Evolutionary conservation across 225 moss, liverwort and hornwort genomes (phyloP), one percentile per base, ranked within the genome.

Genomic region (Pleurozium schreberi): DNA sequence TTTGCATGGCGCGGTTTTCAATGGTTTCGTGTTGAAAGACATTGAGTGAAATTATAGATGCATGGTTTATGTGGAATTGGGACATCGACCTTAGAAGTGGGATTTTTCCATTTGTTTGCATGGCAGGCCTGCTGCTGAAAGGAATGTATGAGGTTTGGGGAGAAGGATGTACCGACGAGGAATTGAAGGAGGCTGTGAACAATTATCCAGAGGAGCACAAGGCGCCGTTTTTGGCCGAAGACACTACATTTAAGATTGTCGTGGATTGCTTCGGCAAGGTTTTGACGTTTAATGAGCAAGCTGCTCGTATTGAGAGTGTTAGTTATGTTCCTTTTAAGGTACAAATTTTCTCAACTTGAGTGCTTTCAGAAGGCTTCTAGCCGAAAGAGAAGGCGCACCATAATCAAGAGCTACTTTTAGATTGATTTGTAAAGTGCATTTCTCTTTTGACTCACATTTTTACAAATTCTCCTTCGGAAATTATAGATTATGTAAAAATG

Each of bases 71-170:
- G 60, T 86, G 20, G 60, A 63, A 83, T 73, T 62, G 12, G 14
- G 42, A 74, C 16, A 74, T 33, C 63, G 40, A 33, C 42, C 73
- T 88, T 61, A 88, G 38, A 23, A 71, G 64, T 79, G 83, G 22
- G 55, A 60, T 73, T 47, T 88, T 45, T 59, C 9, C 33, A 43
- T 87, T 62, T 52, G 38, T 74, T 89, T 28, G 60, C 33, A 49
- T 75, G 87, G 84, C 90, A 99, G 99, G 99, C 88, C 92, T 99
- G 77, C 91, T 99, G 70, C 87, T 99, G 86, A 99, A 99, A 85
- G 99, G 99, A 86, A 95, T 99, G 87, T 97, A 95, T 69, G 97
- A 99, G 87, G 94, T 99, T 18, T 99, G 99, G 99, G 99, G 99
- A 88, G 99, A 99, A 92, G 99, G 96, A 74, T 92, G 91, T 58